A percentile compares a stretch with the other conserved stretches of the same genome.
These are phyloP conservation scores for Smallanthus sonchifolius DNA, from an alignment of 129 eudicot genomes.

Conservation along the genomic window DNA sequence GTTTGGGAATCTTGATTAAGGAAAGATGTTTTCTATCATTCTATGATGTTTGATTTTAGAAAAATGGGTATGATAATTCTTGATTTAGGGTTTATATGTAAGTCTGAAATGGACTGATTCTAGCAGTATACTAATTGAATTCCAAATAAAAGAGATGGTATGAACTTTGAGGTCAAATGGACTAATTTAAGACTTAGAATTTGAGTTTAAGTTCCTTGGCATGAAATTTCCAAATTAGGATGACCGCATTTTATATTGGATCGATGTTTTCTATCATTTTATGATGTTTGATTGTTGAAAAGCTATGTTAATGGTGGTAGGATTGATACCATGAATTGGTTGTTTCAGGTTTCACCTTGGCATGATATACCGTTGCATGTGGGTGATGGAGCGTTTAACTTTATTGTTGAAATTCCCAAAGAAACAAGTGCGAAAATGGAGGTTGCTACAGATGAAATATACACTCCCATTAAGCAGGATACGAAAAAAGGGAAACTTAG, in stretches of 20 bases:
- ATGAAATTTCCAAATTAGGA: background rate
- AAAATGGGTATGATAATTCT: slow-evolving; percentile 4
- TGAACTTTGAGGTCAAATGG: background rate
- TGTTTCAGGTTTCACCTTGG: slow-evolving; percentile 89
- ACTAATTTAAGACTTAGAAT: background rate
- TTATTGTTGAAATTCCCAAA: slow-evolving; percentile 91
- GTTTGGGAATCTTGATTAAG: background rate
- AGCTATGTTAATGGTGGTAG: background rate
- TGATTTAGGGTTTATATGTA: slow-evolving; percentile 19
- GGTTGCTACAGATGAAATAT: slow-evolving; percentile 93
- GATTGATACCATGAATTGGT: background rate
- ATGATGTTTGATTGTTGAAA: slow-evolving; percentile 9
- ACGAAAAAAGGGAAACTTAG: slow-evolving; percentile 97
- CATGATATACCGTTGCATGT: slow-evolving; percentile 87
- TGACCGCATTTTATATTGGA: background rate
- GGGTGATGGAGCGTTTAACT: slow-evolving; percentile 88
- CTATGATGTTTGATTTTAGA: background rate
- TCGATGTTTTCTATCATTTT: background rate
- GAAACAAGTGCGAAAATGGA: slow-evolving; percentile 99
- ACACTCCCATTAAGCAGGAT: slow-evolving; percentile 93
- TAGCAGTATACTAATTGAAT: background rate
- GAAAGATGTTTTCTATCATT: background rate
- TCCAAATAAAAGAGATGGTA: background rate
- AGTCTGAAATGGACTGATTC: background rate
- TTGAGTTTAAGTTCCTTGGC: slow-evolving; percentile 1